These are phyloP conservation scores for Olyra latifolia DNA, from an alignment of 176 grass and related monocot genomes.

Conservation along the genomic window DNA sequence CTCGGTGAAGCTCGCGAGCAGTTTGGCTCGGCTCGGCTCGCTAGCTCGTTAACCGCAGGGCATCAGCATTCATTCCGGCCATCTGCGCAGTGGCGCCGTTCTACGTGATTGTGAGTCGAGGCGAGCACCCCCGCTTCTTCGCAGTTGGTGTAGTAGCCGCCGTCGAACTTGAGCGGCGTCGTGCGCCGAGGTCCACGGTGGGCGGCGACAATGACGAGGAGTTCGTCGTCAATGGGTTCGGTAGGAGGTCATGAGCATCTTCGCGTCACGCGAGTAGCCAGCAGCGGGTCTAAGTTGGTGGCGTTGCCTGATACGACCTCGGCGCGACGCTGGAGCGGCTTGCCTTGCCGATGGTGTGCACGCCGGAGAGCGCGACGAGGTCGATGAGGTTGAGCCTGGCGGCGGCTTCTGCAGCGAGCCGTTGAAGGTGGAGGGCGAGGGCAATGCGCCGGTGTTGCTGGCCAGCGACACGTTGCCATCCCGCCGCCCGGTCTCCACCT, in stretches of 20 bases:
- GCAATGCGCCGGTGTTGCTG: constrained; percentile 34
- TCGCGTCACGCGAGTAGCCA: constrained; percentile 49
- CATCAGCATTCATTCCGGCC: too few relatives aligned
- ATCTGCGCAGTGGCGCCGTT: constrained; percentile 36
- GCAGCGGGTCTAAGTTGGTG: constrained; percentile 38
- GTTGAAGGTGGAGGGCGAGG: constrained; percentile 27
- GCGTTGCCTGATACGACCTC: constrained; percentile 47
- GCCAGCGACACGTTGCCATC: constrained; percentile 45
- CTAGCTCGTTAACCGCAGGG: too few relatives aligned
- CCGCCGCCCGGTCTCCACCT: constrained; percentile 52
- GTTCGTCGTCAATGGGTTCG: too few relatives aligned
- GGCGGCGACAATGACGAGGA: not conserved
- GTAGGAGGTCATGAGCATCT: constrained; percentile 39
- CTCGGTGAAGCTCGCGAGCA: too few relatives aligned
- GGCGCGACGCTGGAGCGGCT: constrained; percentile 47
- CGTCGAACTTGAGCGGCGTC: constrained; percentile 45
- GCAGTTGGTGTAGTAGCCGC: constrained; percentile 39
- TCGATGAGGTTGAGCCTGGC: constrained; percentile 39
- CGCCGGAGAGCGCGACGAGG: constrained; percentile 52
- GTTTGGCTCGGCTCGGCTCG: too few relatives aligned
- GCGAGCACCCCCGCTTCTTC: constrained; percentile 40
- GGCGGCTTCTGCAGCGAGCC: not conserved
- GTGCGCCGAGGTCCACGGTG: constrained; percentile 38
- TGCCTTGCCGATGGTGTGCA: constrained; percentile 59
- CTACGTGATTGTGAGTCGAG: constrained; percentile 59